Base-by-base conservation (phyloP, 2,329 filamentous ascomycete genomes). In the Aspergillus udagawae region DNA sequence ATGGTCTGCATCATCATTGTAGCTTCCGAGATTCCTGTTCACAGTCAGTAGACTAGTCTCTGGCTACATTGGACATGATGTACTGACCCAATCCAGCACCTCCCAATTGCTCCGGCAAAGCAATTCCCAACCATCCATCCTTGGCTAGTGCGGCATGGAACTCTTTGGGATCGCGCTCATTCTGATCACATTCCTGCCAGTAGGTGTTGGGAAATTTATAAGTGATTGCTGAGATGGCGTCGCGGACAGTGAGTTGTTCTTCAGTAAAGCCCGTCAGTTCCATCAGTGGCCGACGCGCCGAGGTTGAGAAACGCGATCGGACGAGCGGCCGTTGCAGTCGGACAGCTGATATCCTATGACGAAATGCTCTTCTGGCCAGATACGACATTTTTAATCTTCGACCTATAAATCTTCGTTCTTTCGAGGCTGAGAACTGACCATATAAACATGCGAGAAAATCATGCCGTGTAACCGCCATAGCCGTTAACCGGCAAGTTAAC, bases 1-100 rank as follows among this genome's bases (percentile, higher is more conserved):
- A 92, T 90, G 2, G 89, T 90, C 66, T 95, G 90, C 79, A 94
- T 83, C 89, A 94, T 93, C 83, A 93, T 89, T 0, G 87, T 90
- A 0, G 90, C 90, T 69, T 94, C 90, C 0, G 88, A 87, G 38
- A 95, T 91, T 4, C 70, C 70, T 73, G 47, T 17, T 38, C 4
- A 1, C 12, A 44, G 17, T 3, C 9, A 27, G n/a, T 25, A 29
- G 0, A 2, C 23, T 27, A 17, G 20, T 1, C 10, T 10, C 20
- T 7, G 7, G n/a, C 5, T 10, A n/a, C 5, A 17, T 3, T 12
- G 4, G n/a, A 7, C 9, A 42, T 20, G 7, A 55, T 17, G 3
- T 38, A 38, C 53, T 25, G 59, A 67, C 74, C 90, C 8, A 95
- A 74, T 0, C 88, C 89, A 1, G 88, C 82, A 0, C 90, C 91